Conservation (phyloP, 352 stramenopile genomes). For the Pseudoperonospora humuli region DNA sequence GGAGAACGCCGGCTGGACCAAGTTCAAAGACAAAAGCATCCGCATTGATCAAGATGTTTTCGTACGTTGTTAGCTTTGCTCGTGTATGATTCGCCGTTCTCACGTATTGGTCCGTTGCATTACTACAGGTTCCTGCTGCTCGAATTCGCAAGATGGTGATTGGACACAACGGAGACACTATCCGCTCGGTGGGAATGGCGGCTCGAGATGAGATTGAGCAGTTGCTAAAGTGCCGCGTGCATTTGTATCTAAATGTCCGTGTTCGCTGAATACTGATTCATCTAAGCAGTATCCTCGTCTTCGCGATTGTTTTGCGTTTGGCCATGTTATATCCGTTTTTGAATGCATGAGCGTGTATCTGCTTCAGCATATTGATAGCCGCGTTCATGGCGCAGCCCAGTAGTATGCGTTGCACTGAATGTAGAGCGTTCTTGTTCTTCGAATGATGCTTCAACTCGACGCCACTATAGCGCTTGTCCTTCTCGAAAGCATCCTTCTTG, state of each 20-base stretch:
- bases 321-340: no score
- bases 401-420: no score
- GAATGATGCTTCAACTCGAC: no score
- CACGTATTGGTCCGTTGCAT: conserved; percentile 3
- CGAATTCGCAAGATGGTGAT: conserved; percentile 77
- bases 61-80: conserved; percentile 34
- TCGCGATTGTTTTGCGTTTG: no score
- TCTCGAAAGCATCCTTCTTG: no score
- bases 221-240: conserved; percentile 59
- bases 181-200: conserved; percentile 62
- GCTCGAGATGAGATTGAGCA: conserved; percentile 70
- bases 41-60: conserved; percentile 86
- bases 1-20: conserved; percentile 81
- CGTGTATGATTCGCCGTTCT: not conserved
- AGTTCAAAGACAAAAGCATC: conserved; percentile 79
- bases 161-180: conserved; percentile 67
- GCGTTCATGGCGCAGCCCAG: no score
- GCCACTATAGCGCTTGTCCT: no score
- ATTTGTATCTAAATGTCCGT: conserved; percentile 82
- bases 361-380: no score
- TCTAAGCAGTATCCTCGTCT: not conserved
- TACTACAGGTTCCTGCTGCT: conserved; percentile 50
- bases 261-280: conserved; percentile 30
- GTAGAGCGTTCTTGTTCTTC: no score
- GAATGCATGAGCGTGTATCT: no score